Conservation (phyloP, 2,329 filamentous ascomycete genomes). For the Colletotrichum noveboracense region DNA sequence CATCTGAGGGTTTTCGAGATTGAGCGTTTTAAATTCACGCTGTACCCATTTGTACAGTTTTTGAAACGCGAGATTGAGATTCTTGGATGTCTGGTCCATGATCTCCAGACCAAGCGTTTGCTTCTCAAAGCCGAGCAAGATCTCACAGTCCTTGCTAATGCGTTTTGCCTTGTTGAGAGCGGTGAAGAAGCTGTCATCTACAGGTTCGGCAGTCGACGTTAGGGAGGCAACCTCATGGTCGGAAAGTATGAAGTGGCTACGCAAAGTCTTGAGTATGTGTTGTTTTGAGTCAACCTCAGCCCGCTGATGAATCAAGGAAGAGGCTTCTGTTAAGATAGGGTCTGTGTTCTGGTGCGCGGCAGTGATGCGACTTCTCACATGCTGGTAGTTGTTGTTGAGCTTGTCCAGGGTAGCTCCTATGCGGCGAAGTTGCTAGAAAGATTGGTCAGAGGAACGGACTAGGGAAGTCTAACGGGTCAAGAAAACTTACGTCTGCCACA, state of each 20-base stretch:
- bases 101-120: slow-evolving; percentile 88
- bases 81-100: slow-evolving; percentile 87
- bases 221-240: slow-evolving; percentile 80
- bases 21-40: slow-evolving; percentile 87
- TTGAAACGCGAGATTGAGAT: slow-evolving; percentile 88
- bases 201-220: slow-evolving; percentile 79
- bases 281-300: slow-evolving; percentile 81
- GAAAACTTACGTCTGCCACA: slow-evolving; percentile 76
- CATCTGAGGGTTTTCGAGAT: slow-evolving; percentile 94
- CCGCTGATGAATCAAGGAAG: slow-evolving; percentile 74
- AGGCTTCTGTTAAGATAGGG: slow-evolving; percentile 79
- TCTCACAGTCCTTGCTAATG: slow-evolving; percentile 87
- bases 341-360: slow-evolving; percentile 77
- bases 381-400: slow-evolving; percentile 79
- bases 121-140: slow-evolving; percentile 87
- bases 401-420: slow-evolving; percentile 81
- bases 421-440: slow-evolving; percentile 76
- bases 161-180: slow-evolving; percentile 80
- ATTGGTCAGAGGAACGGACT: background rate
- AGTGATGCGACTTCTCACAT: slow-evolving; percentile 79
- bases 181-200: slow-evolving; percentile 85
- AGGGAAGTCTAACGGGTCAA: background rate
- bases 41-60: slow-evolving; percentile 97
- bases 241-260: slow-evolving; percentile 81
- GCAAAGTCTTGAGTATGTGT: slow-evolving; percentile 77